phyloP scores from a whole-genome alignment of 139 green algal genomes.

The Micractinium conductrix region DNA sequence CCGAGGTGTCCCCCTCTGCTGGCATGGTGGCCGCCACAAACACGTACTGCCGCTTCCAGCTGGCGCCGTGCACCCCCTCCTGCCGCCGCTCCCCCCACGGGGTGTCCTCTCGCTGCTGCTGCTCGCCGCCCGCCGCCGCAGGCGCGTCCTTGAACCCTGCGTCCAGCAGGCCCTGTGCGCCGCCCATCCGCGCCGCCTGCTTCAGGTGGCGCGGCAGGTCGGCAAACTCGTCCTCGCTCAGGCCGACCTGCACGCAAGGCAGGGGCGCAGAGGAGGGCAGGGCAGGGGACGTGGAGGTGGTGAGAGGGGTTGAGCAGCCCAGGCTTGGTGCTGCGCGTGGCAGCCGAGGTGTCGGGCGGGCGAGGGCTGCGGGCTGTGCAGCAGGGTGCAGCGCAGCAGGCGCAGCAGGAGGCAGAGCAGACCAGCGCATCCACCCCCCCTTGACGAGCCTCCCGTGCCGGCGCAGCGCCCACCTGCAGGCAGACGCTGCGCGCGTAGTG shows the following conservation, averaged over 20 bases:
- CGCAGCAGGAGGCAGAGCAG: too few species aligned
- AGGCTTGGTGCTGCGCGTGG: too few species aligned
- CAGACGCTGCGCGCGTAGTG: conserved; percentile 49
- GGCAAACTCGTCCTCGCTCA: conserved; percentile 44
- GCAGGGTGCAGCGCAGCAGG: too few species aligned
- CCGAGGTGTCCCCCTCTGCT: conserved; percentile 58
- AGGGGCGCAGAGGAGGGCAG: not conserved
- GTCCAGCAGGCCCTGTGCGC: conserved; percentile 53
- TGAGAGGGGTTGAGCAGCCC: too few species aligned
- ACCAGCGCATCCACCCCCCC: too few species aligned
- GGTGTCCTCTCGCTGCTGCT: not conserved
- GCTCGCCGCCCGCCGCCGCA: not conserved
- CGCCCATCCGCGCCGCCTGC: conserved; percentile 49
- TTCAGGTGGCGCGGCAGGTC: conserved; percentile 63
- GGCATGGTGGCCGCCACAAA: conserved; percentile 96
- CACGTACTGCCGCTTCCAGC: conserved; percentile 84
- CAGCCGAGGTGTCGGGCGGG: too few species aligned
- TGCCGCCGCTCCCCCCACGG: not conserved
- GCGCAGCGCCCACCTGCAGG: conserved; percentile 59
- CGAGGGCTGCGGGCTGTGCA: too few species aligned
- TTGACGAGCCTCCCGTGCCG: too few species aligned
- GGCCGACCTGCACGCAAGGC: not conserved
- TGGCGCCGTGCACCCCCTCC: conserved; percentile 3
- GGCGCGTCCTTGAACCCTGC: conserved; percentile 44
- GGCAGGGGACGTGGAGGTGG: not conserved